Evolutionary conservation across 441 rosid species (phyloP), one percentile per base, ranked within the genome.

Genomic region (Metrosideros polymorpha): DNA sequence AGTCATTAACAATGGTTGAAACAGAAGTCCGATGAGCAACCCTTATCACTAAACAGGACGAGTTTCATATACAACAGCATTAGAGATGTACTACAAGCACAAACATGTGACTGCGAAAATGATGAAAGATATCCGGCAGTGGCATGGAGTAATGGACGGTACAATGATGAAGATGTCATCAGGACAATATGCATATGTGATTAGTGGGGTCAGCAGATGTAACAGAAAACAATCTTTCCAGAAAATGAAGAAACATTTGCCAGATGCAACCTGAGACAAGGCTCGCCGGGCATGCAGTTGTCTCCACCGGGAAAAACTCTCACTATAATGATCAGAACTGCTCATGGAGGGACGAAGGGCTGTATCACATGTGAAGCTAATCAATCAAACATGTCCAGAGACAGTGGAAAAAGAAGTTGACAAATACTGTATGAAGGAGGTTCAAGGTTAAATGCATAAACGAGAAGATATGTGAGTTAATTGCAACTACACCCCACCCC

Each of bases 81-180:
- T 66, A 71, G 86, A 87, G 85, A 39, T 83, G 87, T 86, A 84
- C 18, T 59, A 89, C 87, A 88, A 89, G 84, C 85, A 95, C 98
- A 12, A 66, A 95, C 98, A 91, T 96, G 98, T 88, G 98, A 95
- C 85, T 92, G 95, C 61, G 97, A 96, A 93, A 92, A 96, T 56
- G 98, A 95, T 82, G 96, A 92, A 59, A 96, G 91, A 90, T 93
- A 96, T 88, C 98, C 96, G 76, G 97, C 95, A 86, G 95, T 92
- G 71, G 98, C 95, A 85, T 90, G 92, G 89, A 96, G 95, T 85
- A 96, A 96, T 10, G 96, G 93, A 59, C 91, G 94, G 88, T 92
- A 94, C 85, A 91, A 86, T 82, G 95, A 85, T 27, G 97, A 96
- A 88, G 94, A 93, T 29, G 94, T 91, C 82, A 91, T 95, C 83